phyloP scores from a whole-genome alignment of 257 asterid genomes.

The Cruciata laevipes region DNA sequence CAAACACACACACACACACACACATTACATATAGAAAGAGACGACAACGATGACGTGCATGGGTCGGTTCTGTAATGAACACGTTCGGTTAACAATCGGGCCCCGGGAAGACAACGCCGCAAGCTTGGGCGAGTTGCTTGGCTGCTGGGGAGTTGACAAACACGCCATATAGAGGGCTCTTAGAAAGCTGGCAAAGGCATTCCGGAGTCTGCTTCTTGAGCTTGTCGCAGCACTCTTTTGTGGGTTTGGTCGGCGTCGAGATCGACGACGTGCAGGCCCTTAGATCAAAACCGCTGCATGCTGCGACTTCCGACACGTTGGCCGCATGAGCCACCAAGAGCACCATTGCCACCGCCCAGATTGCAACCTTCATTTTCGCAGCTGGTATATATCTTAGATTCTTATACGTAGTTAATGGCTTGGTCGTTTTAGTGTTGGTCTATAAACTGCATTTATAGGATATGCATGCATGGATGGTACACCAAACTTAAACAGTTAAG shows the following conservation, averaged over 20 bases:
- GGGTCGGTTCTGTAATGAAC: too few species aligned
- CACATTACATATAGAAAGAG: too few species aligned
- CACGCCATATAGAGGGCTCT: conserved; percentile 20
- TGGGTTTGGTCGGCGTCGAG: conserved; percentile 11
- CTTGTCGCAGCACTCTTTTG: conserved; percentile 23
- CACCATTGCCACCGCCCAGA: conserved; percentile 18
- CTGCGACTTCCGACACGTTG: conserved; percentile 18
- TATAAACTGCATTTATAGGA: too few species aligned
- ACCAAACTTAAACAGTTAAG: too few species aligned
- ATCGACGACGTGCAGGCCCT: conserved; percentile 22
- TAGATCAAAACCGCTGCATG: conserved; percentile 25
- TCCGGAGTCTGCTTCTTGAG: conserved; percentile 25
- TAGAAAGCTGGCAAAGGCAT: conserved; percentile 28
- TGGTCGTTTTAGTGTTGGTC: too few species aligned
- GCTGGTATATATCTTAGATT: not conserved
- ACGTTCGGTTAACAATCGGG: too few species aligned
- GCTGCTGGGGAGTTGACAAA: conserved; percentile 20
- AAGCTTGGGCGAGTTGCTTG: conserved; percentile 19
- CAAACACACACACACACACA: too few species aligned
- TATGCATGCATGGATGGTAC: too few species aligned
- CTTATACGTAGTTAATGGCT: too few species aligned
- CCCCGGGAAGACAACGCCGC: conserved; percentile 29
- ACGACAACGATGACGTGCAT: too few species aligned
- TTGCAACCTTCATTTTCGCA: conserved; percentile 24
- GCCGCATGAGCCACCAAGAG: conserved; percentile 22